These are phyloP conservation scores for Crithidia thermophila DNA, from an alignment of 208 protist species.

Conservation along the genomic window DNA sequence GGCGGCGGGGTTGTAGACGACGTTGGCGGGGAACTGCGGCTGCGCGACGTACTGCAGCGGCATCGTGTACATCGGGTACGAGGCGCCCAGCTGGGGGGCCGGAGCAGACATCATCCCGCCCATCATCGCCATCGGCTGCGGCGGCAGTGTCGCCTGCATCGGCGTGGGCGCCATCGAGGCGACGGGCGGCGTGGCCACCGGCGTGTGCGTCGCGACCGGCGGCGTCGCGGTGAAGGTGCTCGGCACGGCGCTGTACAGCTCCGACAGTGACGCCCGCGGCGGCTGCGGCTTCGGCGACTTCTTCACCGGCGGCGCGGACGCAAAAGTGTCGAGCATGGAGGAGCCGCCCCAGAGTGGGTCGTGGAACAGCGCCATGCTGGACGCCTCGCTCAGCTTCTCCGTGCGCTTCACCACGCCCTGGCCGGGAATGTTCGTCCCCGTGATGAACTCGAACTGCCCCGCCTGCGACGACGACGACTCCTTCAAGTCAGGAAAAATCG, in stretches of 20 bases:
- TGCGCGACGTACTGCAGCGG: slow-evolving; percentile 37
- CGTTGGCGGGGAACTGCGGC: slow-evolving; percentile 15
- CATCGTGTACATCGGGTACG: slow-evolving; percentile 31
- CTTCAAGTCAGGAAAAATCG: slow-evolving; percentile 21
- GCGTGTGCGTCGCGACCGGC: slow-evolving; percentile 2
- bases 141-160: slow-evolving; percentile 2
- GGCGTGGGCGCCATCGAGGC: slow-evolving; percentile 5
- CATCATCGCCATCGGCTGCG: slow-evolving; percentile 23
- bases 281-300: slow-evolving; percentile 18
- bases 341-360: slow-evolving; percentile 71
- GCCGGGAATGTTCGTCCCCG: slow-evolving; percentile 73
- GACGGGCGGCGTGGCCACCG: slow-evolving; percentile 9
- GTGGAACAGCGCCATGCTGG: slow-evolving; percentile 73
- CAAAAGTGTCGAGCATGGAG: slow-evolving; percentile 23
- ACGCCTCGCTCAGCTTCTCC: slow-evolving; percentile 7
- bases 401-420: slow-evolving; percentile 32
- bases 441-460: slow-evolving; percentile 67
- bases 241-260: slow-evolving; percentile 23
- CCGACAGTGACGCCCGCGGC: slow-evolving; percentile 17
- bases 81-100: slow-evolving; percentile 3
- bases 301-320: slow-evolving; percentile 5
- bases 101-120: slow-evolving; percentile 1
- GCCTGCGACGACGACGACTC: slow-evolving; percentile 17
- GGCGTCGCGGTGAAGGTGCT: neutral
- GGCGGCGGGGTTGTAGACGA: slow-evolving; percentile 24